These are phyloP conservation scores for Ustilago sp. DNA, from an alignment of 1,284 basidiomycete species.

Conservation along the genomic window DNA sequence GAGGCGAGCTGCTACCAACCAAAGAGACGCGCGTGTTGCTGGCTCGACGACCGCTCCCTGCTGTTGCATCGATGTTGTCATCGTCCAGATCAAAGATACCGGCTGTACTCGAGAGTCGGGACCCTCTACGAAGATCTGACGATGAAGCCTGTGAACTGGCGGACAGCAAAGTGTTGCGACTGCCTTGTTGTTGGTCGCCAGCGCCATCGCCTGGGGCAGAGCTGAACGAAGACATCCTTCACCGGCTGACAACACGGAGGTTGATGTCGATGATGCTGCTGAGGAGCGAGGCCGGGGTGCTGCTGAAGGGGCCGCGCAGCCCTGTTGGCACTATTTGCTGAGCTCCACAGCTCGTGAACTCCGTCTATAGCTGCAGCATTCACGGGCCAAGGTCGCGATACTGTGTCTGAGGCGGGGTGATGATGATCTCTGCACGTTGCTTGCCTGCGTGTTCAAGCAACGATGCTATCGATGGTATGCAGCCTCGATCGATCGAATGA, in stretches of 20 bases:
- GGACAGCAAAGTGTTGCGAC: constrained; percentile 37
- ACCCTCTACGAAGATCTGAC: constrained; percentile 28
- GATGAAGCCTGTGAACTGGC: constrained; percentile 45
- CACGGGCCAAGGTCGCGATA: not conserved
- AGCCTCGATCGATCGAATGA: not conserved
- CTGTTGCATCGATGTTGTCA: constrained; percentile 30
- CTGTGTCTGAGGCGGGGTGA: not conserved
- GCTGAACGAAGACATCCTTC: constrained; percentile 36
- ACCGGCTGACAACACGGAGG: not conserved
- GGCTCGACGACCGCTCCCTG: constrained; percentile 31
- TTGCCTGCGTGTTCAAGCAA: not conserved
- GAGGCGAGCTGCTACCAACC: constrained; percentile 30
- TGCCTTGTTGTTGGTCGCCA: constrained; percentile 15
- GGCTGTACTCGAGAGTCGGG: constrained; percentile 52
- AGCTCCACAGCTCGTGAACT: constrained; percentile 21
- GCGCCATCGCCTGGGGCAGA: constrained; percentile 27
- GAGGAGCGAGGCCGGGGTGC: not conserved
- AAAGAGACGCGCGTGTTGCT: constrained; percentile 34
- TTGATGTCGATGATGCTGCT: constrained; percentile 6
- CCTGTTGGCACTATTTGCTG: constrained; percentile 15
- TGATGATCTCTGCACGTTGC: not conserved
- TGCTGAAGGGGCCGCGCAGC: constrained; percentile 13
- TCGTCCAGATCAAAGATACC: constrained; percentile 60
- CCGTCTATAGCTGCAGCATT: constrained; percentile 25
- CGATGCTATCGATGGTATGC: not conserved